Evolutionary conservation across 495 filamentous ascomycete species (phyloP).

Genomic region (Trichoderma erinaceum): DNA sequence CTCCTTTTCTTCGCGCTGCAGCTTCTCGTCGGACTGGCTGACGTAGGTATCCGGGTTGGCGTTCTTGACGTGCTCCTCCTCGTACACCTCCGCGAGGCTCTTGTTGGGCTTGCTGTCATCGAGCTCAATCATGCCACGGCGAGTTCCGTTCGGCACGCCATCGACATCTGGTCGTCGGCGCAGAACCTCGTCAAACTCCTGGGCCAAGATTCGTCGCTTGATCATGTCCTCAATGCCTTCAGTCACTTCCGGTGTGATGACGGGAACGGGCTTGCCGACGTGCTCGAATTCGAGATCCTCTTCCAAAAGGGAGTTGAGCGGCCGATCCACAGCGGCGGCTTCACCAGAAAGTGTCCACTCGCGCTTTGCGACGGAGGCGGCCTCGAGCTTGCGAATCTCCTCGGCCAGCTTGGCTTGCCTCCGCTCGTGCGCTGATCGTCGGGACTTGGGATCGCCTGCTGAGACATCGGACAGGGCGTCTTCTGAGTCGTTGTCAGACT

Average conservation of each 20-base stretch:
- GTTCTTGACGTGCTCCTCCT: slow-evolving; percentile 77
- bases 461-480: slow-evolving; percentile 51
- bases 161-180: slow-evolving; percentile 69
- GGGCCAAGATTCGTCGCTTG: slow-evolving; percentile 84
- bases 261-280: slow-evolving; percentile 88
- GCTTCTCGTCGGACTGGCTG: slow-evolving; percentile 72
- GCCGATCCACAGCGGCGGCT: slow-evolving; percentile 72
- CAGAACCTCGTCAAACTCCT: slow-evolving; percentile 89
- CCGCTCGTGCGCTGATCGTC: slow-evolving; percentile 76
- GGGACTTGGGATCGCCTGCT: slow-evolving; percentile 48
- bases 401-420: slow-evolving; percentile 76
- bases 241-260: slow-evolving; percentile 88
- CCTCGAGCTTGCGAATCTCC: slow-evolving; percentile 86
- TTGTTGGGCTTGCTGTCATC: slow-evolving; percentile 83
- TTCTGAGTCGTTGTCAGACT: slow-evolving; percentile 50
- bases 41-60: slow-evolving; percentile 74
- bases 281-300: slow-evolving; percentile 95
- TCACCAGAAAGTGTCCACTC: slow-evolving; percentile 90
- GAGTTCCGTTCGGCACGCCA: slow-evolving; percentile 45
- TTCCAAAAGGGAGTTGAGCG: slow-evolving; percentile 86
- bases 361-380: slow-evolving; percentile 81
- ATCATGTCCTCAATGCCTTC: slow-evolving; percentile 92
- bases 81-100: slow-evolving; percentile 86
- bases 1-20: slow-evolving; percentile 76
- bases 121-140: slow-evolving; percentile 68